Evolutionary conservation across 192 early-diverging fungal genomes (phyloP).

Genomic region (Linderina pennispora): DNA sequence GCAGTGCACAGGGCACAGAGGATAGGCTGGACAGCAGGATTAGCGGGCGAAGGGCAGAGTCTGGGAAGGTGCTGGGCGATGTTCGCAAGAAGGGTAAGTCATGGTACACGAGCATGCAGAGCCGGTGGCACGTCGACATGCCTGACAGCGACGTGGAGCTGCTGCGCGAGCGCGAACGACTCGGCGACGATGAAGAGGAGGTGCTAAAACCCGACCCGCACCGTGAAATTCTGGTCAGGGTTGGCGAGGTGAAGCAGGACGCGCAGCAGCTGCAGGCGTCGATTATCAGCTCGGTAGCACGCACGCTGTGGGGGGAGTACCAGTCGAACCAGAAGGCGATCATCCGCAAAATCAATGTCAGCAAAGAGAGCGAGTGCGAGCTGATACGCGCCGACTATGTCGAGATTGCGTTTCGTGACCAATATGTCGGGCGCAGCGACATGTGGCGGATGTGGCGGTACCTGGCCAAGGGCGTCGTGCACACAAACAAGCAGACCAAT

Average conservation of each 20-base stretch:
- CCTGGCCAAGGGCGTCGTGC: conserved; percentile 64
- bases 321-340: conserved; percentile 24
- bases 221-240: conserved; percentile 32
- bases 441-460: conserved; percentile 85
- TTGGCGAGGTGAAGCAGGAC: conserved; percentile 39
- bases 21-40: no score
- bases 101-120: neutral
- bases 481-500: conserved; percentile 67
- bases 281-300: conserved; percentile 17
- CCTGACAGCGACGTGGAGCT: neutral
- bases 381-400: conserved; percentile 70
- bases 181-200: conserved; percentile 7
- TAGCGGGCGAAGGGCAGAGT: no score
- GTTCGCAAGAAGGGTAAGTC: neutral
- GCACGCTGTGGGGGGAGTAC: conserved; percentile 39
- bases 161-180: neutral
- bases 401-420: conserved; percentile 82
- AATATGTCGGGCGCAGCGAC: conserved; percentile 86
- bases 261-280: conserved; percentile 33
- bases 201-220: conserved; percentile 13
- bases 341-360: conserved; percentile 56
- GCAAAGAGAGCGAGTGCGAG: conserved; percentile 25
- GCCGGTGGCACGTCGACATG: neutral
- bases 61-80: no score
- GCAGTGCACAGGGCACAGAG: neutral